These are phyloP conservation scores for Auxenochlorella pyrenoidosa DNA, from an alignment of 139 green algal genomes.

Conservation along the genomic window DNA sequence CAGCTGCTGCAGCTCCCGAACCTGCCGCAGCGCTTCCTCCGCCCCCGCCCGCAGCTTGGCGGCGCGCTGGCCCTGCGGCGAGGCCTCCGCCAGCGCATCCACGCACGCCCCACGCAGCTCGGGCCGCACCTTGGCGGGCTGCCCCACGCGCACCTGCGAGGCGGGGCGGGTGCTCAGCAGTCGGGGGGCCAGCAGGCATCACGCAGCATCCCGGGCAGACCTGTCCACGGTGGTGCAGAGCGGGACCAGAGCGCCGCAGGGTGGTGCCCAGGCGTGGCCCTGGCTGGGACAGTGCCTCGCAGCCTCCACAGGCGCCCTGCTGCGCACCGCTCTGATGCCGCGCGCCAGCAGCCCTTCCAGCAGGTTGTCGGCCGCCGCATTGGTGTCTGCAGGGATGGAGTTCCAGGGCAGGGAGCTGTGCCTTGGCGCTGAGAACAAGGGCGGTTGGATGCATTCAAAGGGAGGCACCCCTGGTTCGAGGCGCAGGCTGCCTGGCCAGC, in stretches of 20 bases:
- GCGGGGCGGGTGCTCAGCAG: neutral
- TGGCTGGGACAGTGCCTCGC: no score
- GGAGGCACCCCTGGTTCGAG: no score
- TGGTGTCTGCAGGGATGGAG: constrained; percentile 65
- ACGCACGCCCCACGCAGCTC: constrained; percentile 62
- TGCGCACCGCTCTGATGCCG: constrained; percentile 59
- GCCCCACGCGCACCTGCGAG: constrained; percentile 76
- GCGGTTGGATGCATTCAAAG: no score
- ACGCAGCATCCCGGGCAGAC: neutral
- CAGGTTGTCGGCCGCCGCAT: constrained; percentile 93
- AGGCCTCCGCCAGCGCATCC: constrained; percentile 69
- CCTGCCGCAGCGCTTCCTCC: neutral
- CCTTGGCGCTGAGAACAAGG: no score
- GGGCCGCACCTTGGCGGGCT: constrained; percentile 48
- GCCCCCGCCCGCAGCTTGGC: neutral
- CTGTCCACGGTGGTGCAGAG: neutral
- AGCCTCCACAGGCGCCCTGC: neutral
- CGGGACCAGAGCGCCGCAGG: no score
- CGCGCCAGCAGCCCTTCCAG: constrained; percentile 76
- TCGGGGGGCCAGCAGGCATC: neutral
- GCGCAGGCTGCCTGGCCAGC: no score
- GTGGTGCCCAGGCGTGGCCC: no score
- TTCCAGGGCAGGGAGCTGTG: no score
- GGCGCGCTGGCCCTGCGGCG: constrained; percentile 48
- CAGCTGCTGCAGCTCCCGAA: constrained; percentile 40